Evolutionary conservation across 2,329 filamentous ascomycete species (phyloP).

Genomic region (Calonectria ilicicola): DNA sequence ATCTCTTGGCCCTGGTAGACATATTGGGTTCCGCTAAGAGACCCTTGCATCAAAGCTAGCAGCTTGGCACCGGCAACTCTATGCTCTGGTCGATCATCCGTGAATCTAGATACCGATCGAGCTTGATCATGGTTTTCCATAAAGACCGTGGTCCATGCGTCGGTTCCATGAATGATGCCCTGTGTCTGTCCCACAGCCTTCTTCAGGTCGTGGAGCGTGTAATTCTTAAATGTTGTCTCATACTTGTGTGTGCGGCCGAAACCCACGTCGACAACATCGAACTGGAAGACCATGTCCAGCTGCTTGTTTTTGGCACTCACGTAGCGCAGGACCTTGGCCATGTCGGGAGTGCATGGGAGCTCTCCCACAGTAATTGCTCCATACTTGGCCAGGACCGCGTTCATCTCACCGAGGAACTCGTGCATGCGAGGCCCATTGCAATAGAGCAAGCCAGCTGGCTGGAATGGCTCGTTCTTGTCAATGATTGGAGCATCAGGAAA

Average conservation of each 20-base stretch:
- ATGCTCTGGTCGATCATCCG: constrained; percentile 60
- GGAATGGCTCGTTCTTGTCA: constrained; percentile 57
- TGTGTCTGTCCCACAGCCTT: constrained; percentile 62
- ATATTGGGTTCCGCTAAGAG: constrained; percentile 71
- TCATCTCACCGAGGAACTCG: constrained; percentile 76
- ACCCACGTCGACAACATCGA: constrained; percentile 73
- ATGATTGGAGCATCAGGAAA: constrained; percentile 70
- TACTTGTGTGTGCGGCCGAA: constrained; percentile 64
- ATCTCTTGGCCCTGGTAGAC: constrained; percentile 78
- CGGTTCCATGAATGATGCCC: constrained; percentile 62
- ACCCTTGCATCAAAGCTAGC: constrained; percentile 65
- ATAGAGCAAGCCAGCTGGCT: constrained; percentile 68
- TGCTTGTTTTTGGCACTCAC: constrained; percentile 69
- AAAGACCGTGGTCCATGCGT: constrained; percentile 74
- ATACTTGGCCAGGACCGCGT: constrained; percentile 69
- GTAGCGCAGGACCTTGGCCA: constrained; percentile 68
- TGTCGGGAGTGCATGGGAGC: constrained; percentile 72
- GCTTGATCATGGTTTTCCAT: constrained; percentile 76
- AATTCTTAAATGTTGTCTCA: constrained; percentile 60
- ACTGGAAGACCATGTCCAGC: constrained; percentile 78
- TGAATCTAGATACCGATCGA: constrained; percentile 67
- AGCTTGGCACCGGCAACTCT: constrained; percentile 67
- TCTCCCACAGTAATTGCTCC: constrained; percentile 79
- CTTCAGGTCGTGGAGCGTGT: constrained; percentile 62
- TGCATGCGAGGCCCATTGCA: constrained; percentile 78